These are phyloP conservation scores for Xylaria sp. DNA, from an alignment of 2,329 filamentous ascomycete genomes.

Conservation along the genomic window DNA sequence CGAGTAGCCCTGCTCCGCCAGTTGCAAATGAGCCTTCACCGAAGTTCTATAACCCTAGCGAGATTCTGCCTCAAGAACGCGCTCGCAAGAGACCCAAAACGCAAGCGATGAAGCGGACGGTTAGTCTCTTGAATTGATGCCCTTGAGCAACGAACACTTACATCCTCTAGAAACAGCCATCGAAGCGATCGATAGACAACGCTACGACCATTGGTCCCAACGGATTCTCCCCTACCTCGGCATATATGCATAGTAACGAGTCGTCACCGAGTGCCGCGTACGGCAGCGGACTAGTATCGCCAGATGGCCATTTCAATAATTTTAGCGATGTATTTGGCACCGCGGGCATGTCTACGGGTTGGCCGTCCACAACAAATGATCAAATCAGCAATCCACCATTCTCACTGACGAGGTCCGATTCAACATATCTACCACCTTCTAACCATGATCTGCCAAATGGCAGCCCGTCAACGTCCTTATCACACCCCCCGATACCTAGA, in stretches of 20 bases:
- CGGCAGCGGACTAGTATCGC: slow-evolving; percentile 58
- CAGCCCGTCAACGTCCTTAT: slow-evolving; percentile 31
- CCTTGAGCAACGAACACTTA: slow-evolving; percentile 41
- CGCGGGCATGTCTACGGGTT: slow-evolving; percentile 37
- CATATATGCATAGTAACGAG: slow-evolving; percentile 62
- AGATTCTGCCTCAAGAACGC: slow-evolving; percentile 38
- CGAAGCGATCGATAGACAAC: slow-evolving; percentile 63
- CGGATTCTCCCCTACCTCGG: slow-evolving; percentile 66
- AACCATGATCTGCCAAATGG: slow-evolving; percentile 38
- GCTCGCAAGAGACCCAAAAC: slow-evolving; percentile 47
- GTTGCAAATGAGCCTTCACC: slow-evolving; percentile 39
- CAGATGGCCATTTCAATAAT: slow-evolving; percentile 55
- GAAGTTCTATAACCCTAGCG: slow-evolving; percentile 29
- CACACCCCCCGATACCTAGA: slow-evolving; percentile 48
- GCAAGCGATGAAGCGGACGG: slow-evolving; percentile 45
- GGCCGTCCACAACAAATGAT: slow-evolving; percentile 15
- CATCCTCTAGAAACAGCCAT: slow-evolving; percentile 60
- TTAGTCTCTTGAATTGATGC: slow-evolving; percentile 36
- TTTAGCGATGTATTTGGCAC: slow-evolving; percentile 46
- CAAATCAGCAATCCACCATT: slow-evolving; percentile 12
- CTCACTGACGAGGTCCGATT: slow-evolving; percentile 32
- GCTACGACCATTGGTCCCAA: slow-evolving; percentile 60
- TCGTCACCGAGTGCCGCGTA: slow-evolving; percentile 63
- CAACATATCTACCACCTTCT: slow-evolving; percentile 33
- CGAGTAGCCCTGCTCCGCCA: slow-evolving; percentile 64